A percentile compares a stretch with the other conserved stretches of the same genome.
phyloP scores from a whole-genome alignment of 1,284 basidiomycete species.

The Schizophyllum amplum region DNA sequence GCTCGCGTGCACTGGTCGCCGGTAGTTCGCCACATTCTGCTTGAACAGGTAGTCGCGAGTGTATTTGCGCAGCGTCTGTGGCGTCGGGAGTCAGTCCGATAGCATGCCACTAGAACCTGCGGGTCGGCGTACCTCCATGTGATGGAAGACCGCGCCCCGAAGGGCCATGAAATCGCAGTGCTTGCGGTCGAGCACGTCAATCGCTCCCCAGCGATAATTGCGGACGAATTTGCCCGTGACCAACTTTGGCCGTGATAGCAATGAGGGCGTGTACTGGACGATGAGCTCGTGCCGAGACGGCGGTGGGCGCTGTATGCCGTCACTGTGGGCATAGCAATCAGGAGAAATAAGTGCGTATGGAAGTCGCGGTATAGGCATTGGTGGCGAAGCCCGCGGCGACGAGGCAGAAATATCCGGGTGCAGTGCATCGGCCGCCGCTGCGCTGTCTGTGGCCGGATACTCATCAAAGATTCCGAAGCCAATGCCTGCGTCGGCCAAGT shows the following conservation, averaged over 20 bases:
- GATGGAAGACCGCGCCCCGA: conserved; percentile 68
- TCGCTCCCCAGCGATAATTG: conserved; percentile 68
- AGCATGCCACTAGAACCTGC: not conserved
- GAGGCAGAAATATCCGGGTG: not conserved
- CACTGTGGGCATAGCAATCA: conserved; percentile 71
- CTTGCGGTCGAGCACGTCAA: conserved; percentile 67
- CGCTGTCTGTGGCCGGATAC: conserved; percentile 56
- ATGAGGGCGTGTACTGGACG: conserved; percentile 57
- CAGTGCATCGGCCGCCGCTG: conserved; percentile 22
- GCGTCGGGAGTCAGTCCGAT: not conserved
- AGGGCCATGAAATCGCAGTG: conserved; percentile 74
- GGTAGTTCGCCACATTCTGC: conserved; percentile 26
- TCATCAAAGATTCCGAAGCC: conserved; percentile 79
- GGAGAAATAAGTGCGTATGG: conserved; percentile 77
- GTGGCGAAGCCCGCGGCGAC: not conserved
- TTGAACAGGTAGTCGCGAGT: conserved; percentile 74
- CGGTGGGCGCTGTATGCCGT: conserved; percentile 52
- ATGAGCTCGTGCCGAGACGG: conserved; percentile 58
- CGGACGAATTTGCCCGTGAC: conserved; percentile 56
- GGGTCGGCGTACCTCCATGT: conserved; percentile 59
- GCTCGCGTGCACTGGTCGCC: not conserved
- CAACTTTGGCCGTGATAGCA: conserved; percentile 32
- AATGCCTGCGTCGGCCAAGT: conserved; percentile 73
- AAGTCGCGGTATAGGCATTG: conserved; percentile 49
- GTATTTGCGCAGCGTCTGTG: conserved; percentile 72